A percentile compares a stretch with the other conserved stretches of the same genome.
Conservation (phyloP, 495 filamentous ascomycete species). For the Lophiotrema nucula region DNA sequence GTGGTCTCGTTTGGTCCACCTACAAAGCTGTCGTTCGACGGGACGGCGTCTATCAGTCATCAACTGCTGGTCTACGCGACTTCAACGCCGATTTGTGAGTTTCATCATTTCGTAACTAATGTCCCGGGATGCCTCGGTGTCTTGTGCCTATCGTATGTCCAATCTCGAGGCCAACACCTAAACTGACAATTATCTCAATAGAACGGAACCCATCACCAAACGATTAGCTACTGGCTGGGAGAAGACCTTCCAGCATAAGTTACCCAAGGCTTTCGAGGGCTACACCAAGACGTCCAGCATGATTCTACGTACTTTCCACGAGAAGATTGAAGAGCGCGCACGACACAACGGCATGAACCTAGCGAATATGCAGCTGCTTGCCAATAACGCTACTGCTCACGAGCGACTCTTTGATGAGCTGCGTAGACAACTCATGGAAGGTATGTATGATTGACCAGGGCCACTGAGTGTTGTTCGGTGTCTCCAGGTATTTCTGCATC, state of each 20-base stretch:
- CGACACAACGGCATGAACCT: slow-evolving; percentile 40
- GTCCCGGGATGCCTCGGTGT: too few species aligned
- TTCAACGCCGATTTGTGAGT: slow-evolving; percentile 52
- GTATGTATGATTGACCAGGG: too few species aligned
- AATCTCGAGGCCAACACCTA: too few species aligned
- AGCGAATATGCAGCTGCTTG: slow-evolving; percentile 44
- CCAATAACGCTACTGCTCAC: slow-evolving; percentile 49
- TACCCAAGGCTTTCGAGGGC: slow-evolving; percentile 43
- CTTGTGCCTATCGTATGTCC: too few species aligned
- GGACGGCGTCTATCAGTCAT: slow-evolving; percentile 45
- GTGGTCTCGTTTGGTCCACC: slow-evolving; percentile 55
- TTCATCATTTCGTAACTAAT: not conserved
- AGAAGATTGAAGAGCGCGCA: slow-evolving; percentile 43
- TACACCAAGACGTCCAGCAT: slow-evolving; percentile 32
- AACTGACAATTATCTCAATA: slow-evolving; percentile 1
- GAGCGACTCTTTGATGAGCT: slow-evolving; percentile 42
- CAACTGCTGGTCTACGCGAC: slow-evolving; percentile 40
- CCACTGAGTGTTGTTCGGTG: too few species aligned
- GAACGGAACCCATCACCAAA: slow-evolving; percentile 54
- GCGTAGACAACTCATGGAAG: slow-evolving; percentile 32
- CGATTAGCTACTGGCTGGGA: slow-evolving; percentile 58
- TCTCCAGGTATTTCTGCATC: too few species aligned
- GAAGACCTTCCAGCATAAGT: slow-evolving; percentile 49
- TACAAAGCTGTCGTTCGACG: slow-evolving; percentile 64
- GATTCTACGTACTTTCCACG: slow-evolving; percentile 45